Conservation (phyloP, 768 basidiomycete species). For the Boletus edulis region DNA sequence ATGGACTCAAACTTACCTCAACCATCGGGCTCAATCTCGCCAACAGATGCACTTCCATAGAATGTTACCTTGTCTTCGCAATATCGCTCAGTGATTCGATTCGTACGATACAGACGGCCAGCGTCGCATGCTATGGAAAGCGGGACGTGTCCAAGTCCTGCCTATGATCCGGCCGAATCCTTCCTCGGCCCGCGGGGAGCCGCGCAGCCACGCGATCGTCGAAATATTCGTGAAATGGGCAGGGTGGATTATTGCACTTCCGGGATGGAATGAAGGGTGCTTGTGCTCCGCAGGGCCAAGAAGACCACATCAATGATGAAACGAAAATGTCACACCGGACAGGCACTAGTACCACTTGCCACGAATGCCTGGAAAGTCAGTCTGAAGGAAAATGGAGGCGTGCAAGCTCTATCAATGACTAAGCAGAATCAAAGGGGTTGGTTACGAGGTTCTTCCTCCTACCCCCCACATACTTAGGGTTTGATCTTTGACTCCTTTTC, state of each 20-base stretch:
- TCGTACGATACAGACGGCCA: not conserved
- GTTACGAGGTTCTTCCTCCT: not conserved
- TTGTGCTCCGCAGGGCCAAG: constrained; percentile 1
- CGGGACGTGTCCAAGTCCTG: not conserved
- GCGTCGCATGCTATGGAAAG: constrained; percentile 2
- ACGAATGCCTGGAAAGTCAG: constrained; percentile 18
- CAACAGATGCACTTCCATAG: constrained; percentile 3
- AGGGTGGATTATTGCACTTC: constrained; percentile 9
- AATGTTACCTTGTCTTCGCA: constrained; percentile 11
- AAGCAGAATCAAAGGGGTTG: constrained; percentile 11
- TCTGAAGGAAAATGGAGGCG: constrained; percentile 4
- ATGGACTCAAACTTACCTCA: constrained; percentile 7
- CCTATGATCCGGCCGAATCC: constrained; percentile 23
- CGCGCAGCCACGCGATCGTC: too few relatives aligned
- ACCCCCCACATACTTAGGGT: not conserved
- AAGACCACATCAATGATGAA: not conserved
- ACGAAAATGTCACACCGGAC: not conserved
- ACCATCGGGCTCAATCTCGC: not conserved
- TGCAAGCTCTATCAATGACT: constrained; percentile 16
- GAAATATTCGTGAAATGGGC: not conserved
- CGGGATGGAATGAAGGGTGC: constrained; percentile 13
- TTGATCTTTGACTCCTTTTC: not conserved
- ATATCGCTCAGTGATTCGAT: not conserved
- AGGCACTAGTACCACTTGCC: not conserved
- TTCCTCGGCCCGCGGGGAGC: not conserved